Conservation (phyloP, 2,329 filamentous ascomycete genomes). For the Neofusicoccum parvum region DNA sequence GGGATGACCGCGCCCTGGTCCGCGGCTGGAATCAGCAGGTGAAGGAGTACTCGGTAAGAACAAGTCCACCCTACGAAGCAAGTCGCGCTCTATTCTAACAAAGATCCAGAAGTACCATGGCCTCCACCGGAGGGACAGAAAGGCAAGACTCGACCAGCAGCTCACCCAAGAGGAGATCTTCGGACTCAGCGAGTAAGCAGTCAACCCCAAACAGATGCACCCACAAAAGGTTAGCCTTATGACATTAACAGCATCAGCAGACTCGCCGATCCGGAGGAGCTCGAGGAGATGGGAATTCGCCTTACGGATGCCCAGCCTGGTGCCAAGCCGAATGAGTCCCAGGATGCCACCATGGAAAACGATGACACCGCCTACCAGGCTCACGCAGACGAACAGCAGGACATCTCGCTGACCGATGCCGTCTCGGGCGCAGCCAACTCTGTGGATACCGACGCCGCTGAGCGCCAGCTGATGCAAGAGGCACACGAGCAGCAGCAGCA, state of each 20-base stretch:
- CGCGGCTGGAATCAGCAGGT: conserved; percentile 39
- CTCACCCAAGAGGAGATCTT: conserved; percentile 2
- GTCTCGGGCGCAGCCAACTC: background rate
- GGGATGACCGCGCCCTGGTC: conserved; percentile 41
- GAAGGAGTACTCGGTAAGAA: conserved; percentile 38
- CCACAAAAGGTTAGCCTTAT: background rate
- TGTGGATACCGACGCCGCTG: background rate
- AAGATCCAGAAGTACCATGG: conserved; percentile 40
- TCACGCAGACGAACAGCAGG: background rate
- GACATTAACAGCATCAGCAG: conserved; percentile 26
- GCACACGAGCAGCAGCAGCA: background rate
- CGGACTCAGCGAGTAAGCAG: background rate
- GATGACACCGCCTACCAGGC: background rate
- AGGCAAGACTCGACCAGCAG: background rate
- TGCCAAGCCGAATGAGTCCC: background rate
- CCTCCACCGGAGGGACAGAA: conserved; percentile 37
- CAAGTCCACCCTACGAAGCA: too few relatives aligned
- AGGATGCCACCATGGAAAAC: background rate
- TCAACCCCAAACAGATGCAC: background rate
- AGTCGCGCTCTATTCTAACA: too few relatives aligned
- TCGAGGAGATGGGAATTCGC: conserved; percentile 23
- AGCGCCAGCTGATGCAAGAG: conserved; percentile 8
- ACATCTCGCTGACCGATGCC: background rate
- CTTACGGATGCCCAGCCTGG: background rate
- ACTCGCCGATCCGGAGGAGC: conserved; percentile 30